phyloP scores from a whole-genome alignment of 2,329 filamentous ascomycete genomes.

The Mycocentrospora acerina region DNA sequence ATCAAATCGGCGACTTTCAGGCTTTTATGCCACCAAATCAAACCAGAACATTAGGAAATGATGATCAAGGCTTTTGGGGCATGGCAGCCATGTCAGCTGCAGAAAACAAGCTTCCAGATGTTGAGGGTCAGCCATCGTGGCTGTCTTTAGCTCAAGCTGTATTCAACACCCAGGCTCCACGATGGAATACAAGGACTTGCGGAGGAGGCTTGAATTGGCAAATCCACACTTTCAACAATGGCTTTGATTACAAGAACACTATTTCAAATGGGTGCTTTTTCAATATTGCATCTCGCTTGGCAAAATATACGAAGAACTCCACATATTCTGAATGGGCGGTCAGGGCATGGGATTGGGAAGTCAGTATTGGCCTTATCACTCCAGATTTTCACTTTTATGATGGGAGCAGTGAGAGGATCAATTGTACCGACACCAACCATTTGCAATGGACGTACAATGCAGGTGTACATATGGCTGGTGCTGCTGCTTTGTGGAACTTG shows the following conservation, averaged over 20 bases:
- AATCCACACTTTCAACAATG: constrained; percentile 73
- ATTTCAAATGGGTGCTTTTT: constrained; percentile 82
- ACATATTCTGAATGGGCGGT: constrained; percentile 61
- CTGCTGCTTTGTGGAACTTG: constrained; percentile 51
- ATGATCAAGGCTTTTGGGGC: constrained; percentile 62
- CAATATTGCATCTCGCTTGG: constrained; percentile 75
- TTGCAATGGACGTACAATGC: constrained; percentile 53
- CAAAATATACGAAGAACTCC: constrained; percentile 65
- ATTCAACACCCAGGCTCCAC: constrained; percentile 68
- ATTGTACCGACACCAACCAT: constrained; percentile 48
- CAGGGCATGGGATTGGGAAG: constrained; percentile 61
- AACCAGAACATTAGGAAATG: constrained; percentile 57
- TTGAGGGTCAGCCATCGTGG: constrained; percentile 61
- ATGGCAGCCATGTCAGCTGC: constrained; percentile 61
- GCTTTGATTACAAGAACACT: constrained; percentile 80
- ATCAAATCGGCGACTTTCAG: constrained; percentile 69
- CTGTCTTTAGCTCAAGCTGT: constrained; percentile 68
- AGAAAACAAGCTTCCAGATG: constrained; percentile 51
- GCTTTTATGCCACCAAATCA: constrained; percentile 80
- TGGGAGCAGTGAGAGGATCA: constrained; percentile 46
- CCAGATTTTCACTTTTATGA: constrained; percentile 49
- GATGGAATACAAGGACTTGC: constrained; percentile 70
- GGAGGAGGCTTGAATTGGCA: constrained; percentile 78
- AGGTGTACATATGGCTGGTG: constrained; percentile 49
- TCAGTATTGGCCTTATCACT: constrained; percentile 52